Evolutionary conservation across 495 filamentous ascomycete genomes (phyloP).

Genomic region (Daldinia loculata): DNA sequence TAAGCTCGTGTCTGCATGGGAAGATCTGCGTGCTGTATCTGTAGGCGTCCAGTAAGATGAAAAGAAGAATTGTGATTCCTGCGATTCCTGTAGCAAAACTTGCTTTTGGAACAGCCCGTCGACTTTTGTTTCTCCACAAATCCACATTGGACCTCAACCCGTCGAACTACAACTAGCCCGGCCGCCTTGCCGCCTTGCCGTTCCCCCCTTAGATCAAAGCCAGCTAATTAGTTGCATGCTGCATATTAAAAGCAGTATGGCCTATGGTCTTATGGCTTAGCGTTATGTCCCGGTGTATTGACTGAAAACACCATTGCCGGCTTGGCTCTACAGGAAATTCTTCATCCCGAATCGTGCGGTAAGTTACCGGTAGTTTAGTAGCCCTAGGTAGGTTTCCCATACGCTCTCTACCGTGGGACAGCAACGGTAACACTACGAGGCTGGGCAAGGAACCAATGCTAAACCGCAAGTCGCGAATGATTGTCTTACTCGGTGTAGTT

Average conservation of each 20-base stretch:
- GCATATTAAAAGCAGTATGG: conserved; percentile 20
- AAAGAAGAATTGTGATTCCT: conserved; percentile 28
- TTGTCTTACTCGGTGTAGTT: conserved; percentile 24
- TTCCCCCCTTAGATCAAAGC: conserved; percentile 1
- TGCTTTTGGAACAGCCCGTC: conserved; percentile 26
- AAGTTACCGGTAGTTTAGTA: conserved; percentile 21
- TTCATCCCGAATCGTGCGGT: conserved; percentile 17
- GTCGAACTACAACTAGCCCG: conserved; percentile 6
- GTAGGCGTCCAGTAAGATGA: conserved; percentile 34
- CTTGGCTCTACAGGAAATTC: not conserved
- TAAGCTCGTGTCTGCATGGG: conserved; percentile 37
- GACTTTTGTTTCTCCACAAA: conserved; percentile 29
- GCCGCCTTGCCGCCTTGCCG: conserved; percentile 26
- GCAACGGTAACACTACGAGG: conserved; percentile 24
- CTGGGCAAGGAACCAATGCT: conserved; percentile 14
- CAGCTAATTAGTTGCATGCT: conserved; percentile 7
- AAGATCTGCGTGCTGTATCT: conserved; percentile 36
- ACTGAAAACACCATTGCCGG: not conserved
- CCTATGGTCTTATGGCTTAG: not conserved
- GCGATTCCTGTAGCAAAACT: conserved; percentile 23
- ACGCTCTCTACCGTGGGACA: conserved; percentile 15
- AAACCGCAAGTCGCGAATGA: conserved; percentile 13
- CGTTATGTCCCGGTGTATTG: conserved; percentile 5
- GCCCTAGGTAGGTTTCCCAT: not conserved
- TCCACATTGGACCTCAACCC: conserved; percentile 3